Base-by-base conservation (phyloP, 805 yeast genomes). In the Saccharomycopsis javanensis region DNA sequence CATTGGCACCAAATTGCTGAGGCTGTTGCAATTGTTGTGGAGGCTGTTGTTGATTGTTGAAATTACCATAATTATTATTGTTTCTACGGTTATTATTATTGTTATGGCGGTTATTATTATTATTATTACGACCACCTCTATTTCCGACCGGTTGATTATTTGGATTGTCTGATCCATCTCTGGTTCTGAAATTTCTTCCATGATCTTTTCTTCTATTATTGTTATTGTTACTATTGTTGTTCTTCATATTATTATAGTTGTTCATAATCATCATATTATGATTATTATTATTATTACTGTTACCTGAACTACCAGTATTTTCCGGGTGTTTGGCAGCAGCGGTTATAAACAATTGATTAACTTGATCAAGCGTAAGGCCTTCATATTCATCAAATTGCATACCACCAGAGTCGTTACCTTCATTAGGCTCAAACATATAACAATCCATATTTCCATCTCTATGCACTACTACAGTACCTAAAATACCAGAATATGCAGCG, bases 341-440 rank as follows among this genome's bases (percentile, higher is more conserved):
- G 18, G 16, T 75, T 3, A 69, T 63, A n/a, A 85, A 62, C 20
- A 86, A 69, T 52, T 81, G 81, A 13, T 84, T 77, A 0, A 91
- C 91, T 50, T 80, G 85, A 38, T 80, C 80, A 8, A 82, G 72
- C 3, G 83, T 81, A n/a, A 89, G 75, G 51, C 80, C 79, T 2
- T 85, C 77, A 65, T 89, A 90, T 66, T 90, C 96, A 65, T 89
- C 96, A 68, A 86, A 91, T 62, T 82, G 82, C 8, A 88, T 80
- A 15, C 87, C 87, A 6, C 90, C 91, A 20, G 48, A 42, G 23
- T 28, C 48, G 23, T 20, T 42, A 64, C 82, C 85, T 0, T 79
- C 69, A 0, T 85, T 78, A 45, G 75, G 77, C 64, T 86, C 86
- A 67, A 86, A 91, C 1, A 86, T 78, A 68, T 85, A 91, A 13